Evolutionary conservation across 2,329 filamentous ascomycete species (phyloP), one percentile per base, ranked within the genome.

Genomic region (Ceratocystis albifundus): DNA sequence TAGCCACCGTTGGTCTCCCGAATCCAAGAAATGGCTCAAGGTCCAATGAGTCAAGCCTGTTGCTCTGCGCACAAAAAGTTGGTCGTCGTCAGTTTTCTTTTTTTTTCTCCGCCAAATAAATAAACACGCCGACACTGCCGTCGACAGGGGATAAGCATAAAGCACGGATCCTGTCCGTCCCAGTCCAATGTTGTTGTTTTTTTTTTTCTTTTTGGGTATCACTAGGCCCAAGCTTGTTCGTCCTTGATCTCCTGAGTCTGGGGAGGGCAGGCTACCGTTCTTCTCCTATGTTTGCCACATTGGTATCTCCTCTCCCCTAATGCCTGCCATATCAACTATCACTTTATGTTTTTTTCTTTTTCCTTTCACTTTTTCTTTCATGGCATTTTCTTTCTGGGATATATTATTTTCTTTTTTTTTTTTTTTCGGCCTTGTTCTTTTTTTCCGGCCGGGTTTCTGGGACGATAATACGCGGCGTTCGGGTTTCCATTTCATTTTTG

Each of bases 1-100:
- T 67, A 87, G 85, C 25, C 86, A 88, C 72, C 75, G 74, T 44
- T 88, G 85, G 85, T 75, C 82, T 57, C 75, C 80, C 2, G 77
- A 81, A 28, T 73, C 77, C 57, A 84, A 83, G 71, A 79, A 84
- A 70, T 88, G 86, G 86, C 73, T 85, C 46, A 82, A 79, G 71
- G 74, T 72, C 66, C 67, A 73, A 68, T 66, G 72, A 64, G 28
- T 25, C 7, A 22, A 53, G 8, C 30, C 15, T 44, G 20, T 4
- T 5, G 15, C 30, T 45, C 36, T 57, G 45, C 55, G 17, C 3
- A 32, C 15, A 25, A 28, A 41, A 53, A 45, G 61, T 28, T 22
- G 22, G 59, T 10, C 25, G 4, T 53, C 25, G 41, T 25, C 61
- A 36, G 3, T 46, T 32, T 12, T 57, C 25, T 62, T 59, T 10